Percentiles rank a stretch among this genome's conserved stretches.
These are phyloP conservation scores for Dendrobium chrysotoxum DNA, from an alignment of 106 monocot species.

Conservation along the genomic window DNA sequence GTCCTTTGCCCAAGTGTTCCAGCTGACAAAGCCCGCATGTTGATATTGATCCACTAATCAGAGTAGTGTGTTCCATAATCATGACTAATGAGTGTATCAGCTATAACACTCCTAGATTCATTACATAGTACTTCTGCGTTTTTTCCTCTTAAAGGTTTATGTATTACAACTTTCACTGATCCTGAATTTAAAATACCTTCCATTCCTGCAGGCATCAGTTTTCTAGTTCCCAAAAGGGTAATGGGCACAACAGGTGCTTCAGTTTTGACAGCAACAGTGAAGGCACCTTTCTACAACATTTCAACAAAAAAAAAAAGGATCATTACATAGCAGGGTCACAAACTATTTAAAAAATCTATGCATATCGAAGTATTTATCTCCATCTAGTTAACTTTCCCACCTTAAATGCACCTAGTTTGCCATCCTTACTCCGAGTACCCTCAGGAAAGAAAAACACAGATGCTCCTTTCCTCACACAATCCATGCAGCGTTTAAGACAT, in stretches of 20 bases:
- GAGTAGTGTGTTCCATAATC: constrained; percentile 23
- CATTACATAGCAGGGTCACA: background rate
- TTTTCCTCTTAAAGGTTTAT: constrained; percentile 66
- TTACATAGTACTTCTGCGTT: constrained; percentile 59
- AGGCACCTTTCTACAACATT: constrained; percentile 83
- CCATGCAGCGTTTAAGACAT: constrained; percentile 83
- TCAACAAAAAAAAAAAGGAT: constrained; percentile 1
- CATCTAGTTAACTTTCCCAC: constrained; percentile 19
- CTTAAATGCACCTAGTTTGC: constrained; percentile 82
- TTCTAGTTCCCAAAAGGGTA: constrained; percentile 78
- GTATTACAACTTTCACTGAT: constrained; percentile 80
- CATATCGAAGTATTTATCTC: background rate
- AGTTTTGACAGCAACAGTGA: constrained; percentile 77
- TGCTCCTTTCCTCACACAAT: constrained; percentile 72
- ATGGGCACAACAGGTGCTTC: constrained; percentile 83
- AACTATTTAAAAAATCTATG: background rate
- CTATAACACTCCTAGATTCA: constrained; percentile 61
- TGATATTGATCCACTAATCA: constrained; percentile 6
- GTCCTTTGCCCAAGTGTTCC: background rate
- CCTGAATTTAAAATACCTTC: constrained; percentile 63
- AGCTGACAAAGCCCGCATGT: background rate
- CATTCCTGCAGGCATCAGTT: constrained; percentile 83
- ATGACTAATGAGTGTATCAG: constrained; percentile 58
- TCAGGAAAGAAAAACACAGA: constrained; percentile 99
- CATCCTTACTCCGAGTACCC: constrained; percentile 90